Evolutionary conservation across 768 basidiomycete genomes (phyloP), one percentile per base, ranked within the genome.

Genomic region (Lactarius hengduanensis): DNA sequence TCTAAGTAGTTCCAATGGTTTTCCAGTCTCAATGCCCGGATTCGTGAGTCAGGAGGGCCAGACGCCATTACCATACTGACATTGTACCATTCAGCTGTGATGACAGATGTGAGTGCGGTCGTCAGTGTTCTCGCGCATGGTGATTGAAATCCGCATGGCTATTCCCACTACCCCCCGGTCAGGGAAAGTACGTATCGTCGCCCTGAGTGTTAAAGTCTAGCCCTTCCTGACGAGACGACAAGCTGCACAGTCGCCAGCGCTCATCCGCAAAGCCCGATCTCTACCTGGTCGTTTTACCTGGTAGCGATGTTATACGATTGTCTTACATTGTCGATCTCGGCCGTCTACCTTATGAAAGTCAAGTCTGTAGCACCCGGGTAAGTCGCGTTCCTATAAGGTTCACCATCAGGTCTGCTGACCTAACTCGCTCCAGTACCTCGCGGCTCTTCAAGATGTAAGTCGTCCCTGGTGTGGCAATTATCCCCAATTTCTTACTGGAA

Each of bases 241-340:
- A 89, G 87, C 68, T 89, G 87, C 70, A 78, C 79, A 70, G 78
- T 63, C 80, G 75, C 69, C 76, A 66, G 71, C 63, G 58, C 65
- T 65, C 72, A 62, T 41, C 69, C 67, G 11, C 4, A 60, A 5
- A 13, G 5, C 20, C 62, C 67, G 40, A 66, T 80, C 11, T 78
- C 82, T 0, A 83, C 82, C 38, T 89, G 85, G 83, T 63, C 81
- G 8, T 86, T 83, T 76, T 89, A 89, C 70, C 77, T 83, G 2
- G 71, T 84, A 34, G 80, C 84, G 10, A 87, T 89, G 65, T 61
- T 79, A 16, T 90, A 84, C 72, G 88, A 90, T 71, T 72, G 83
- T 7, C 72, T 81, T 9, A 82, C 83, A 4, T 79, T 85, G 8
- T 73, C 74, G 4, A 74, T 87, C 53, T 86, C 86, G 41, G 78